Percentiles rank a stretch among this genome's conserved stretches.
phyloP scores from a whole-genome alignment of 2,329 filamentous ascomycete genomes.

The Ophiostoma sp. region DNA sequence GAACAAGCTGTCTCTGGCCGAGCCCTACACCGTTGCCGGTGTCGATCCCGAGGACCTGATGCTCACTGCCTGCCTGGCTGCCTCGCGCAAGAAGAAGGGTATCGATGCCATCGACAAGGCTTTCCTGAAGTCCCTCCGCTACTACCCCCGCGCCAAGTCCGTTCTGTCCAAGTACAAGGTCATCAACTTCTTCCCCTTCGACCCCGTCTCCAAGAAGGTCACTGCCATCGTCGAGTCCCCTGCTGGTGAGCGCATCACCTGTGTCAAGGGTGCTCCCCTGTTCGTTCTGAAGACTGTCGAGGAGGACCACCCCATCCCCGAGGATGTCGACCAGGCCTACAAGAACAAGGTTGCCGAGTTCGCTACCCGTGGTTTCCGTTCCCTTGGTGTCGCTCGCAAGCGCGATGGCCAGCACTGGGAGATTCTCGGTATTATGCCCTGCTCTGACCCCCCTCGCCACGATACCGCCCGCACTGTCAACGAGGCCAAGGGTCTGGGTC shows the following conservation, averaged over 20 bases:
- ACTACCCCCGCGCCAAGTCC: slow-evolving; percentile 75
- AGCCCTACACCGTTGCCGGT: slow-evolving; percentile 76
- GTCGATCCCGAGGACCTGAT: slow-evolving; percentile 79
- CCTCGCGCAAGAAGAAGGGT: slow-evolving; percentile 91
- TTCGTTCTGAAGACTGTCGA: slow-evolving; percentile 84
- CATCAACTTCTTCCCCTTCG: slow-evolving; percentile 79
- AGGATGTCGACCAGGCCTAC: slow-evolving; percentile 74
- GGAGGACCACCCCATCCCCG: slow-evolving; percentile 73
- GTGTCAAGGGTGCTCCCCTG: slow-evolving; percentile 85
- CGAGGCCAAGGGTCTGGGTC: slow-evolving; percentile 79
- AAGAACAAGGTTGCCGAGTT: slow-evolving; percentile 92
- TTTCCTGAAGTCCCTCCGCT: slow-evolving; percentile 79
- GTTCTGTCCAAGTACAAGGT: slow-evolving; percentile 80
- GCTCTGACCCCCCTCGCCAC: slow-evolving; percentile 84
- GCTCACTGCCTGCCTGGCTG: slow-evolving; percentile 84
- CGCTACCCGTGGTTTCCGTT: slow-evolving; percentile 87
- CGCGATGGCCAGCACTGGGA: slow-evolving; percentile 77
- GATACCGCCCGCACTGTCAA: slow-evolving; percentile 87
- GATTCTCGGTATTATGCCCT: slow-evolving; percentile 92
- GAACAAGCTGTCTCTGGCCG: slow-evolving; percentile 84
- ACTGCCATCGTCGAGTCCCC: slow-evolving; percentile 77
- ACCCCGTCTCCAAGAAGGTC: slow-evolving; percentile 91
- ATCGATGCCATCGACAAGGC: slow-evolving; percentile 94
- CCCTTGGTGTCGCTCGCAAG: slow-evolving; percentile 88
- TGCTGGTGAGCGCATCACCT: slow-evolving; percentile 76